phyloP scores from a whole-genome alignment of 108 stramenopile genomes.

The Fistulifera pelliculosa region DNA sequence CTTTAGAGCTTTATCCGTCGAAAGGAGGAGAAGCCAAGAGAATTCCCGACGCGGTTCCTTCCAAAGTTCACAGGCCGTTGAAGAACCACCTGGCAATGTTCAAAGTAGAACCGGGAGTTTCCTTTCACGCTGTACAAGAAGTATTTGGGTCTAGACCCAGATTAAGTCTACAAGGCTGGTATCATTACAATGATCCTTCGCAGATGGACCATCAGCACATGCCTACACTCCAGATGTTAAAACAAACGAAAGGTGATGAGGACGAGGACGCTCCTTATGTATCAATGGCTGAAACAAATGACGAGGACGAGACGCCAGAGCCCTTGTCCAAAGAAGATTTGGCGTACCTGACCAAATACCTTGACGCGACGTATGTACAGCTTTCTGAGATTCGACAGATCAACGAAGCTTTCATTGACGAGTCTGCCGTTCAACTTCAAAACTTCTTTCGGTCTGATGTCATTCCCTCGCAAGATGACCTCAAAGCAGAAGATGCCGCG shows the following conservation, averaged over 20 bases:
- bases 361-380: slow-evolving; percentile 50
- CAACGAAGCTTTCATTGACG: slow-evolving; percentile 57
- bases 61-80: slow-evolving; percentile 60
- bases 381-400: slow-evolving; percentile 58
- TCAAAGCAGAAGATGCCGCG: slow-evolving; percentile 3
- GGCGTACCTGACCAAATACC: slow-evolving; percentile 49
- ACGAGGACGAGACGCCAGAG: slow-evolving; percentile 4
- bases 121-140: slow-evolving; percentile 95
- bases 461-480: slow-evolving; percentile 26
- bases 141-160: slow-evolving; percentile 89
- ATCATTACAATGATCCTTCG: slow-evolving; percentile 58
- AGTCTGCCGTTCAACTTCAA: slow-evolving; percentile 73
- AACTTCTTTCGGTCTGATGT: slow-evolving; percentile 55
- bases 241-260: slow-evolving; percentile 30
- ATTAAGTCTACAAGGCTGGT: slow-evolving; percentile 88
- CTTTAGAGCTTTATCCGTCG: slow-evolving; percentile 80
- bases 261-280: slow-evolving; percentile 7
- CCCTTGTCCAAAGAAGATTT: slow-evolving; percentile 42
- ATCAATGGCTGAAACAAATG: slow-evolving; percentile 8
- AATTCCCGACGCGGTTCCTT: slow-evolving; percentile 49
- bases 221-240: slow-evolving; percentile 68
- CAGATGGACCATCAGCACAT: slow-evolving; percentile 27
- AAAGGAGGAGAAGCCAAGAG: slow-evolving; percentile 9
- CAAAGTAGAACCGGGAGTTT: slow-evolving; percentile 78
- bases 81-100: slow-evolving; percentile 93